Evolutionary conservation across 768 basidiomycete genomes (phyloP), one percentile per base, ranked within the genome.

Genomic region (Galerina sulciceps): DNA sequence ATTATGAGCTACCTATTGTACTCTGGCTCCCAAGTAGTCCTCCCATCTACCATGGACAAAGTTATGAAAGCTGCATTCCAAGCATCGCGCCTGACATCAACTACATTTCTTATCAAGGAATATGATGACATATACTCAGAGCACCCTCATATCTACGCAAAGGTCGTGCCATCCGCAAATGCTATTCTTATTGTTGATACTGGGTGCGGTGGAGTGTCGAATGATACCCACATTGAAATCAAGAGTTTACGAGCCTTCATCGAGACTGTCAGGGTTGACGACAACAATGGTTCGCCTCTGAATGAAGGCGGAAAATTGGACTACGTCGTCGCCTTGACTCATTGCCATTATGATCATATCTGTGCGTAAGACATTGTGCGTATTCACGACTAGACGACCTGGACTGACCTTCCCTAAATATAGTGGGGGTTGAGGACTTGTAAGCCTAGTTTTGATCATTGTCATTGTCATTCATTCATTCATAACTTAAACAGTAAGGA

Each of bases 271-370:
- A 59, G 59, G 2, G 62, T 85, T 22, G 63, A 66, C 5, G 80
- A 80, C 48, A 85, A 84, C 60, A 71, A 60, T 10, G 75, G 72
- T 14, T 53, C 55, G 38, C 78, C 83, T 22, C 67, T 85, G 60
- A 86, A 86, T 59, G 67, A 69, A 42, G 71, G 65, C 2, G 76
- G 78, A 10, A 65, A 58, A 45, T 65, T 81, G 75, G 64, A 67
- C 37, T 85, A 85, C 57, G 64, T 83, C 37, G 75, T 85, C 9
- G 79, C 81, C 18, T 70, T 77, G 41, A 83, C 77, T 10, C 84
- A 85, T 65, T 83, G 82, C 57, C 85, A 85, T 60, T 85, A 83
- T 60, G 85, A 85, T 61, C 84, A 85, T 61, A 85, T 85, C 36
- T 70, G 83, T 85, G 67, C 51, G 83, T 75, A 41, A 43, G n/a